Evolutionary conservation across 1,139 yeast genomes (phyloP), one percentile per base, ranked within the genome.

Genomic region (Hyphopichia wangnamkhiaoensis): DNA sequence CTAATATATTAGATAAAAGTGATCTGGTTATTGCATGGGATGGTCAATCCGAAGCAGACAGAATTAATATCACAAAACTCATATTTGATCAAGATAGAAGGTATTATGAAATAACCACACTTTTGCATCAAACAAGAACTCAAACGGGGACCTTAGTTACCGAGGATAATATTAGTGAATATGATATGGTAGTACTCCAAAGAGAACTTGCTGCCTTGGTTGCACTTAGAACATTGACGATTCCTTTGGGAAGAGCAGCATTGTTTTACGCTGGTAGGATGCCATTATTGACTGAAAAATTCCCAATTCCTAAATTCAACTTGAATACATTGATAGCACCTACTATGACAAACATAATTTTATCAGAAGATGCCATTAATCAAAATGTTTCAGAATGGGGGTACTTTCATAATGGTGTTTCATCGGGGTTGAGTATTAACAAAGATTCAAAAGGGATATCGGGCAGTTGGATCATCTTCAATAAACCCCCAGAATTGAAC

Each of bases 381-480:
- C 68, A 72, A 4, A 74, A 69, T 14, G 63, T 75, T 4, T 56
- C 78, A 18, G 80, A 82, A 34, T 91, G 97, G 97, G 96, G 96
- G 0, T 79, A 80, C 45, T 94, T 93, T 57, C 97, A 93, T 52
- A 87, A 87, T 52, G 99, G 99, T 10, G 95, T 83, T 0, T 82
- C 96, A 2, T 78, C 94, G 1, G 98, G 97, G 0, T 63, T 94
- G 37, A 82, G 87, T 40, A 80, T 91, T 5, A 81, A 91, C 3
- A 74, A 73, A 43, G 79, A 77, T 31, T 80, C 91, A 0, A 74
- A 75, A 30, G 91, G 88, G 6, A 81, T 93, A 6, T 80, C 84
- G 15, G 96, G 97, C 0, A 84, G 95, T 51, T 91, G 98, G 98
- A 85, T 91, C 33, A 85, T 84, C 1, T 90, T 86, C 59, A 90